A percentile compares a stretch with the other conserved stretches of the same genome.
Conservation (phyloP, 192 early-diverging fungal genomes). For the Allomyces macrogynus region DNA sequence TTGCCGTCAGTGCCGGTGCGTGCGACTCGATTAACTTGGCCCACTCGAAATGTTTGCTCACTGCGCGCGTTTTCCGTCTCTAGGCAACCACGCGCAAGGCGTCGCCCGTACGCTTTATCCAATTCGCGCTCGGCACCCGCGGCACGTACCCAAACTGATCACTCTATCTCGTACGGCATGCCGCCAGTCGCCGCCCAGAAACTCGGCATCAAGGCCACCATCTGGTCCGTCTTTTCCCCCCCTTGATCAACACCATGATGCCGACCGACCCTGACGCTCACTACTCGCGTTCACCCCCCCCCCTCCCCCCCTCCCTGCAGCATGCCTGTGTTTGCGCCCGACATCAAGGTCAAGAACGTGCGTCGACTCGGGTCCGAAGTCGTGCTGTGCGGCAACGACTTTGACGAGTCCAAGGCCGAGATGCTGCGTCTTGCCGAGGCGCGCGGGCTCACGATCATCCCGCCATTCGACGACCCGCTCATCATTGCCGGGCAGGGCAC, state of each 20-base stretch:
- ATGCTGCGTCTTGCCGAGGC: conserved; percentile 47
- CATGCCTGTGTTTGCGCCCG: not conserved
- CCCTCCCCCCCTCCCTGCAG: too few relatives aligned
- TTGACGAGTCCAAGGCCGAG: conserved; percentile 86
- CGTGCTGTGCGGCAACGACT: conserved; percentile 74
- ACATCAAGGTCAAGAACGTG: conserved; percentile 76
- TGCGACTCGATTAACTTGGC: not conserved
- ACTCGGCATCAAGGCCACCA: conserved; percentile 78
- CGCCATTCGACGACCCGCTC: conserved; percentile 92
- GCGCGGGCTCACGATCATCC: conserved; percentile 71
- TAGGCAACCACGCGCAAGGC: conserved; percentile 90
- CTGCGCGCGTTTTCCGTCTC: not conserved
- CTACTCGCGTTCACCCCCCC: too few relatives aligned
- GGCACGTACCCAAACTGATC: too few relatives aligned
- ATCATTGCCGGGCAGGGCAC: conserved; percentile 99
- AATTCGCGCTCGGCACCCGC: too few relatives aligned
- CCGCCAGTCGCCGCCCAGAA: conserved; percentile 51
- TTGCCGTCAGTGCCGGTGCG: not conserved
- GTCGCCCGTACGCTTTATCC: conserved; percentile 34
- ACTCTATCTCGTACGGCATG: too few relatives aligned
- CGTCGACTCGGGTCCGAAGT: conserved; percentile 74
- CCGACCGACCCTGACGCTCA: too few relatives aligned
- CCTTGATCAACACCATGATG: not conserved
- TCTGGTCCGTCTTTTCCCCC: conserved; percentile 54
- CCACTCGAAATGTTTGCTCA: not conserved